Base-by-base conservation (phyloP, 306 rosid species). In the Cicer bijugum region DNA sequence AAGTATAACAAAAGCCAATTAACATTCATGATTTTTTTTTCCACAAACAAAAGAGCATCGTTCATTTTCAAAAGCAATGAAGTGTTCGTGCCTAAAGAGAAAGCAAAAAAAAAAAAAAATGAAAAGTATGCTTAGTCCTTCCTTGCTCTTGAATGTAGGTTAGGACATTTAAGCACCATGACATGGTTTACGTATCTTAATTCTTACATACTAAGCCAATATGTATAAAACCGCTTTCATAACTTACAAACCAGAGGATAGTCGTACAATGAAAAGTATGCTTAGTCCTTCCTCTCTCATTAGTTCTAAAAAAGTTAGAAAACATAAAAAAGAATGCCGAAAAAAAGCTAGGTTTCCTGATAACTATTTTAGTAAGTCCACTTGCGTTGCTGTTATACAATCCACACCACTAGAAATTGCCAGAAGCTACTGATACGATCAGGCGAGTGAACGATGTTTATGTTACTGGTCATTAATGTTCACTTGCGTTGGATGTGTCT, bases 1-100 rank as follows among this genome's bases (percentile, higher is more conserved):
- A 74, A 42, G 74, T 33, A 60, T 71, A 76, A 78, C 43, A 52
- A 75, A 42, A 59, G 35, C 39, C 58, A 69, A 62, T 48, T 68
- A 59, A 71, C 58, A 76, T 47, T 60, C 52, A 20, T 60, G 12
- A 17, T 48, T 56, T 63, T 14, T 9, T 10, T 62, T 37, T 74
- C 69, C 52, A 45, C 65, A 65, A 65, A 43, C 5, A 52, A 74
- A 56, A 16, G 15, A 56, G 46, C 46, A 62, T 73, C 28, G 6
- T 38, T 68, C 65, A 35, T 70, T 79, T 76, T 47, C 68, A n/a
- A 53, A 71, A 50, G 76, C 38, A 12, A 6, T 44, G 46, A 50
- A 42, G 23, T 43, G 45, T 70, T 42, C 66, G 61, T 40, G 23
- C 75, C 45, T 44, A 71, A 48, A 53, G 71, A 64, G 5, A 61